These are phyloP conservation scores for Coemansia sp. DNA, from an alignment of 192 early-diverging fungal species.

Conservation along the genomic window DNA sequence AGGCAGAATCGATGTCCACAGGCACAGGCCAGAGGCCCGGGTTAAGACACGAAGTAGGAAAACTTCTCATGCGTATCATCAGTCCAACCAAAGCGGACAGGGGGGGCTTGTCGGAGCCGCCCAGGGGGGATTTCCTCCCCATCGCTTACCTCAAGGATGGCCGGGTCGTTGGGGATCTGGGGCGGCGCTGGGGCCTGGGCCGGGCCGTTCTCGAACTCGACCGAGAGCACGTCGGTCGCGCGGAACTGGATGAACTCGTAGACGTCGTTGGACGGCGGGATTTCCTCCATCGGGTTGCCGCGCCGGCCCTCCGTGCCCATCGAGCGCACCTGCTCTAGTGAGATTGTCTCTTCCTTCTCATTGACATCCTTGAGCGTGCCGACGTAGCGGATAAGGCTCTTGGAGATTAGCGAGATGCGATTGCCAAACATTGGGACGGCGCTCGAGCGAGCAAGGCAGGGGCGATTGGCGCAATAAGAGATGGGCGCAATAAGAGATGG, in stretches of 20 bases:
- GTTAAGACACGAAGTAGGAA: conserved; percentile 36
- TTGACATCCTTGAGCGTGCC: conserved; percentile 85
- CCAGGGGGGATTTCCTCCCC: background rate
- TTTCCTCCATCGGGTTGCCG: conserved; percentile 71
- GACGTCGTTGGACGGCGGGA: conserved; percentile 75
- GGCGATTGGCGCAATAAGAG: too few relatives aligned
- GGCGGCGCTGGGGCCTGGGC: conserved; percentile 52
- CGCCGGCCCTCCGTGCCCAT: conserved; percentile 92
- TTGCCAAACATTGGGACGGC: conserved; percentile 39
- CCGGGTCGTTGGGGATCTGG: conserved; percentile 73
- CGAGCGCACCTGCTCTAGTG: conserved; percentile 87
- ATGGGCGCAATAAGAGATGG: too few relatives aligned
- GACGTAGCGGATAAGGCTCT: conserved; percentile 85
- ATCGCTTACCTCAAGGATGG: conserved; percentile 60
- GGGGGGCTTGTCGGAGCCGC: background rate
- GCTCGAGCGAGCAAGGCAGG: background rate
- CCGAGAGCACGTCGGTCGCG: conserved; percentile 86
- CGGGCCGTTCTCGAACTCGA: conserved; percentile 55
- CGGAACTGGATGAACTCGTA: conserved; percentile 93
- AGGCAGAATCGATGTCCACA: conserved; percentile 48
- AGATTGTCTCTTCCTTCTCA: conserved; percentile 77
- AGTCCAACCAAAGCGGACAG: background rate
- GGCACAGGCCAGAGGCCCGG: conserved; percentile 1
- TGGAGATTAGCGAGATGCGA: conserved; percentile 71
- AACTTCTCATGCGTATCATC: conserved; percentile 37